These are phyloP conservation scores for Hypomontagnella monticulosa DNA, from an alignment of 495 filamentous ascomycete species.

Conservation along the genomic window DNA sequence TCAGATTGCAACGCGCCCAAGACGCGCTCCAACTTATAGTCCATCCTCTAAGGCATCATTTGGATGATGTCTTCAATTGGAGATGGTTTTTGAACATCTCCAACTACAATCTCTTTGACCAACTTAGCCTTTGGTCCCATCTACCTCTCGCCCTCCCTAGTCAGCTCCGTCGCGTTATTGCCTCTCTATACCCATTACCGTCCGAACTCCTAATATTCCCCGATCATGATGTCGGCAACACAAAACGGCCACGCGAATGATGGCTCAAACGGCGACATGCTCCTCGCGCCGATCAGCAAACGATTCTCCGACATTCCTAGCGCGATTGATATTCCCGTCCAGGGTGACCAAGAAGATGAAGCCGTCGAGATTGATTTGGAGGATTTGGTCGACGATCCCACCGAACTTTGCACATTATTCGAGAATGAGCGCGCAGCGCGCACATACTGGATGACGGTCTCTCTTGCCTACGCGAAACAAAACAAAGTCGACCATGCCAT, in stretches of 20 bases:
- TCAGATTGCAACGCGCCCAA: neutral
- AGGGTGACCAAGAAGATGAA: slow-evolving; percentile 78
- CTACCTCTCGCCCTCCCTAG: neutral
- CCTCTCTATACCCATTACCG: neutral
- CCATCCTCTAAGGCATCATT: neutral
- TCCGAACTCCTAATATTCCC: neutral
- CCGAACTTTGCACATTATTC: slow-evolving; percentile 90
- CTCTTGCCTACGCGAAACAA: slow-evolving; percentile 97
- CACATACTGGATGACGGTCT: slow-evolving; percentile 94
- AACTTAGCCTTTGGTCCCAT: neutral
- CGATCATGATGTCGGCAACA: slow-evolving; percentile 42
- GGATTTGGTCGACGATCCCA: slow-evolving; percentile 91
- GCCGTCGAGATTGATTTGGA: slow-evolving; percentile 93
- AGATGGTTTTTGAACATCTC: slow-evolving; percentile 23
- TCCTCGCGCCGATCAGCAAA: slow-evolving; percentile 48
- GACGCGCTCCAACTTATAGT: neutral
- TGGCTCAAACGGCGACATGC: slow-evolving; percentile 32
- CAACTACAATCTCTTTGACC: slow-evolving; percentile 1
- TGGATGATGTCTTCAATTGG: slow-evolving; percentile 21
- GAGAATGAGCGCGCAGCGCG: slow-evolving; percentile 90
- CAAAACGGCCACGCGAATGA: slow-evolving; percentile 48
- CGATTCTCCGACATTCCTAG: slow-evolving; percentile 89
- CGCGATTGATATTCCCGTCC: slow-evolving; percentile 90
- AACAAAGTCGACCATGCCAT: slow-evolving; percentile 91
- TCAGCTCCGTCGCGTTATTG: slow-evolving; percentile 1